Evolutionary conservation across 352 stramenopile species (phyloP).

Genomic region (Plasmopara viticola): DNA sequence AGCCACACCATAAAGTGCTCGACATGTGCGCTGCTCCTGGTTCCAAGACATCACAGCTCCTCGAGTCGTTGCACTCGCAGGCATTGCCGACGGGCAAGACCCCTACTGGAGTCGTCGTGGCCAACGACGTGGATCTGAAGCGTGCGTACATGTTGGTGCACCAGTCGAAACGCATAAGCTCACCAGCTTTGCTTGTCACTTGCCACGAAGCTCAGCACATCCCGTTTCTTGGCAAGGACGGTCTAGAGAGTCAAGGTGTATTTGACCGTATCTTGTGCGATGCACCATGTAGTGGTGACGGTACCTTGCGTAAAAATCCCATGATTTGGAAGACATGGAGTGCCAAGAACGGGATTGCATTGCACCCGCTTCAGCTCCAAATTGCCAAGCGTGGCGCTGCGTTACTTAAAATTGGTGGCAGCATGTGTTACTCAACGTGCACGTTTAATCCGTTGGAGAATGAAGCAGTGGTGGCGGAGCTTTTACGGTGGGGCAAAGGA

Average conservation of each 20-base stretch:
- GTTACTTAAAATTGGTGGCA: constrained; percentile 89
- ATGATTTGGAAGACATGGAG: constrained; percentile 94
- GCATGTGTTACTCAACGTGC: constrained; percentile 96
- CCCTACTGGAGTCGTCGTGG: constrained; percentile 89
- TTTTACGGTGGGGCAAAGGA: constrained; percentile 89
- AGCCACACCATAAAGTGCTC: constrained; percentile 91
- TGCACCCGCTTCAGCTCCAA: constrained; percentile 94
- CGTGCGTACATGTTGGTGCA: constrained; percentile 98
- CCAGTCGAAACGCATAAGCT: constrained; percentile 95
- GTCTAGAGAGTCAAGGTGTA: constrained; percentile 55
- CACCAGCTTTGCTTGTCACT: constrained; percentile 92
- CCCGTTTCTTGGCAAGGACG: constrained; percentile 79
- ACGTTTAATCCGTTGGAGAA: constrained; percentile 99
- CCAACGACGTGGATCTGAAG: constrained; percentile 96
- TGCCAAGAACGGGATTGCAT: constrained; percentile 80
- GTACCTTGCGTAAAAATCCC: constrained; percentile 97
- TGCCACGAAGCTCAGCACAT: constrained; percentile 95
- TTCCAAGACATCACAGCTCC: constrained; percentile 98
- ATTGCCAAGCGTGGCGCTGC: constrained; percentile 92
- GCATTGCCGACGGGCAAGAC: constrained; percentile 72
- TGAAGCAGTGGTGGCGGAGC: constrained; percentile 96
- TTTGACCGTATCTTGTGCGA: constrained; percentile 99
- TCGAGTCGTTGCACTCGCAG: constrained; percentile 89
- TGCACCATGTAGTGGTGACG: constrained; percentile 97
- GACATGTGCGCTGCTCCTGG: constrained; percentile 98